Evolutionary conservation across 164 flowering plant genomes (phyloP).

Genomic region (Litsea cubeba): DNA sequence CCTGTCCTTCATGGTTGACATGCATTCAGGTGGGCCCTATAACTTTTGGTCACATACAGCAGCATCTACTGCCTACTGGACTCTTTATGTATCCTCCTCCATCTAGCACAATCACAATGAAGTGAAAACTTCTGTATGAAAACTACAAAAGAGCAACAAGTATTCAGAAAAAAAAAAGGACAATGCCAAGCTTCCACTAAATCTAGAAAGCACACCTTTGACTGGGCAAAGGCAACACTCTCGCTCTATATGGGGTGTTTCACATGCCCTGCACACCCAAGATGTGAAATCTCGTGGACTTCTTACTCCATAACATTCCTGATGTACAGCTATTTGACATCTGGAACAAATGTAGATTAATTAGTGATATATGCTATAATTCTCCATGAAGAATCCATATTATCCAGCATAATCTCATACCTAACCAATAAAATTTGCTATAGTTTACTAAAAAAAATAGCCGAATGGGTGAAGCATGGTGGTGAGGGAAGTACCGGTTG

Average conservation of each 20-base stretch:
- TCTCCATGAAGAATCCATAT: neutral
- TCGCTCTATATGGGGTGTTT: constrained; percentile 74
- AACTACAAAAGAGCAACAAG: too few species aligned
- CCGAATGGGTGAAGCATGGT: neutral
- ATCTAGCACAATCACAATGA: too few species aligned
- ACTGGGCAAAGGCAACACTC: constrained; percentile 99
- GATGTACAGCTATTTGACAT: constrained; percentile 99
- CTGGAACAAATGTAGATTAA: constrained; percentile 27
- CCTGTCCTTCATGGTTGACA: too few species aligned
- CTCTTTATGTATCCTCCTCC: too few species aligned
- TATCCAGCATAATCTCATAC: neutral
- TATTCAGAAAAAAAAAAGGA: neutral
- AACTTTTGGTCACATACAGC: too few species aligned
- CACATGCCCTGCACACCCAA: constrained; percentile 99
- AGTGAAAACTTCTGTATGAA: too few species aligned
- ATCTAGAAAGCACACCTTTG: constrained; percentile 53
- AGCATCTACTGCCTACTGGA: too few species aligned
- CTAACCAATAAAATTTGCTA: neutral
- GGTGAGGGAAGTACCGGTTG: constrained; percentile 51
- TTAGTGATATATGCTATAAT: neutral
- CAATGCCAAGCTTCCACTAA: neutral
- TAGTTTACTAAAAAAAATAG: neutral
- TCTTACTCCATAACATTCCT: constrained; percentile 97
- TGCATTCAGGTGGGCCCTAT: too few species aligned
- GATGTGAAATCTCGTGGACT: constrained; percentile 76